phyloP scores from a whole-genome alignment of 75 land plant genomes.

The Pseudotsuga menziesii region DNA sequence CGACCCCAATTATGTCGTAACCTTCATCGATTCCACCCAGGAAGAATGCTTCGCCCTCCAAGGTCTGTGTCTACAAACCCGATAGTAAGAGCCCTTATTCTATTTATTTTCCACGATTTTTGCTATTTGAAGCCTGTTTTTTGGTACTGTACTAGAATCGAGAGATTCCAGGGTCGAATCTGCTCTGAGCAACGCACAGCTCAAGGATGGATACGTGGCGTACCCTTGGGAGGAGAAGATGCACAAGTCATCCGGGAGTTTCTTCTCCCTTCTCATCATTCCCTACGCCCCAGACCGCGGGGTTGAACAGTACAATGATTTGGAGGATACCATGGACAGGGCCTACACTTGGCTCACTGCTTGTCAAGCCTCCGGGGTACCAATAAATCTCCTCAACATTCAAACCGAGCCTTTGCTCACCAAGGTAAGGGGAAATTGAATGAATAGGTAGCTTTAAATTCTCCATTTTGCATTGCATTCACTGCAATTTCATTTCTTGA shows the following conservation, averaged over 20 bases:
- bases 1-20: constrained; percentile 66
- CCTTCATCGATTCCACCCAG: constrained; percentile 54
- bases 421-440: constrained; percentile 37
- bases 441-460: too few species aligned
- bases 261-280: constrained; percentile 41
- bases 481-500: constrained; percentile 9
- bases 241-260: constrained; percentile 43
- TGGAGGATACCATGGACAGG: constrained; percentile 70
- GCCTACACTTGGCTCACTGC: constrained; percentile 72
- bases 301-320: constrained; percentile 39
- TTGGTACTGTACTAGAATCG: constrained; percentile 17
- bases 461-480: too few species aligned
- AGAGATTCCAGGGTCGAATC: constrained; percentile 36
- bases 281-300: constrained; percentile 32
- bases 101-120: neutral
- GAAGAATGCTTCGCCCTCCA: constrained; percentile 54
- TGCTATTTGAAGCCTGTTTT: neutral
- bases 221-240: constrained; percentile 75
- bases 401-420: constrained; percentile 80
- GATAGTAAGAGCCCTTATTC: neutral
- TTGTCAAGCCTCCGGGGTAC: constrained; percentile 53
- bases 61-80: constrained; percentile 25
- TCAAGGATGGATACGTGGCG: constrained; percentile 61
- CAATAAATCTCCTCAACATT: constrained; percentile 58
- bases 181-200: constrained; percentile 30